Base-by-base conservation (phyloP, 2,329 filamentous ascomycete species). In the Alternaria postmessia region DNA sequence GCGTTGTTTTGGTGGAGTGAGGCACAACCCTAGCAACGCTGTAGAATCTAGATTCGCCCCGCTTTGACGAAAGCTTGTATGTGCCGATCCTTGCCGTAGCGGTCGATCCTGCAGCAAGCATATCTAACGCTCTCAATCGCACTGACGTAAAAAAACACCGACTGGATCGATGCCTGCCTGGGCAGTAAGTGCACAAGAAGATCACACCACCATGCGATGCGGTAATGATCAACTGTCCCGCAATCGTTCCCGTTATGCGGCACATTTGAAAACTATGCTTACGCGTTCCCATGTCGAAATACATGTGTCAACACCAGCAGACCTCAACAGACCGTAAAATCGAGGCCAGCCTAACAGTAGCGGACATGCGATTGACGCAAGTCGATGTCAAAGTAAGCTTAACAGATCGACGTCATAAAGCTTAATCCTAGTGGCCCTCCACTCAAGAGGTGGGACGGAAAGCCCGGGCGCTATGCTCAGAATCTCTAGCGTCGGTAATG, bases 311-410 rank as follows among this genome's bases (percentile, higher is more conserved):
- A 11, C 3, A n/a, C 34, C 11, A 6, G 7, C 14, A 26, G 32
- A 36, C 20, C 18, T 38, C 20, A 26, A 36, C 20, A 36, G 26
- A 53, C 51, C 9, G 14, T 32, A 32, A 11, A n/a, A 20, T n/a
- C 6, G 6, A 24, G 8, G 28, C 38, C n/a, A 53, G 26, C 51
- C 38, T 32, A 16, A 36, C 6, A 20, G 2, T 7, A 18, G 18
- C 38, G 18, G 30, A n/a, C 7, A 46, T 54, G 46, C n/a, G 28
- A 38, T 18, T 20, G 36, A 34, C 11, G 26, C 42, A 55, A 22
- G 22, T 47, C 47, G 59, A 59, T 59, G 59, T 62, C 47, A 7
- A 59, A 59, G 46, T 59, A 62, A 62, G 59, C 59, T 59, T 11
- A 44, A 28, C 11, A 43, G 56, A 62, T 55, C 51, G 28, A 53